Conservation (phyloP, 2,329 filamentous ascomycete genomes). For the Clathrospora elynae region DNA sequence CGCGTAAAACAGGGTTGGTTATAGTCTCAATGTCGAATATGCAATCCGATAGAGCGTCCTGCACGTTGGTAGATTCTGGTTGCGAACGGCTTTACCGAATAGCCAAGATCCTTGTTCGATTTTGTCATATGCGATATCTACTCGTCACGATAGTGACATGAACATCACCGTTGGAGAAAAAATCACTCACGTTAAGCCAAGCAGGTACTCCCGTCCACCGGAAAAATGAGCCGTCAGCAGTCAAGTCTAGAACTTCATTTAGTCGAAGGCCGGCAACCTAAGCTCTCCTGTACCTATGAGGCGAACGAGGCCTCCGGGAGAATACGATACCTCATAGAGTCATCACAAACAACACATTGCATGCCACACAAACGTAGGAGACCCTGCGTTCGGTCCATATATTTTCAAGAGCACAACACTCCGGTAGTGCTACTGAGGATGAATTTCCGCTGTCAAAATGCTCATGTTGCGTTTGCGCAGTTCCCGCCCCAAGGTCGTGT, state of each 20-base stretch:
- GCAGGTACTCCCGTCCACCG: constrained; percentile 10
- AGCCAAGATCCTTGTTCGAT: constrained; percentile 18
- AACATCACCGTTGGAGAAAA: constrained; percentile 6
- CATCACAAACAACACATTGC: neutral
- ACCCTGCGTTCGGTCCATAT: constrained; percentile 13
- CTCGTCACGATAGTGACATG: constrained; percentile 14
- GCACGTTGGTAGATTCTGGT: constrained; percentile 12
- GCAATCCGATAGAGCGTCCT: constrained; percentile 14
- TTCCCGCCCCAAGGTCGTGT: constrained; percentile 22
- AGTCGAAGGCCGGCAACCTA: neutral
- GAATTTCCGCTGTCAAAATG: constrained; percentile 23
- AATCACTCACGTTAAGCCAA: constrained; percentile 9
- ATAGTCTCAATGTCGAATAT: constrained; percentile 9
- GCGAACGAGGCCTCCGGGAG: constrained; percentile 1
- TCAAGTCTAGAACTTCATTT: neutral
- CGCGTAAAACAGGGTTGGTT: neutral
- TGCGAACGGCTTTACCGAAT: constrained; percentile 17
- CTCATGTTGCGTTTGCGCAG: constrained; percentile 21
- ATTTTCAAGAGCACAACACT: constrained; percentile 1
- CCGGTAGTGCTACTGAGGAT: constrained; percentile 8
- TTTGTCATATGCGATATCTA: constrained; percentile 13
- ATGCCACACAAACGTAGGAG: neutral
- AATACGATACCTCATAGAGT: constrained; percentile 8
- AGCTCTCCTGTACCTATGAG: neutral
- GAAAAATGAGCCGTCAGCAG: constrained; percentile 3